These are phyloP conservation scores for Bjerkandera adusta DNA, from an alignment of 1,284 basidiomycete genomes.

Conservation along the genomic window DNA sequence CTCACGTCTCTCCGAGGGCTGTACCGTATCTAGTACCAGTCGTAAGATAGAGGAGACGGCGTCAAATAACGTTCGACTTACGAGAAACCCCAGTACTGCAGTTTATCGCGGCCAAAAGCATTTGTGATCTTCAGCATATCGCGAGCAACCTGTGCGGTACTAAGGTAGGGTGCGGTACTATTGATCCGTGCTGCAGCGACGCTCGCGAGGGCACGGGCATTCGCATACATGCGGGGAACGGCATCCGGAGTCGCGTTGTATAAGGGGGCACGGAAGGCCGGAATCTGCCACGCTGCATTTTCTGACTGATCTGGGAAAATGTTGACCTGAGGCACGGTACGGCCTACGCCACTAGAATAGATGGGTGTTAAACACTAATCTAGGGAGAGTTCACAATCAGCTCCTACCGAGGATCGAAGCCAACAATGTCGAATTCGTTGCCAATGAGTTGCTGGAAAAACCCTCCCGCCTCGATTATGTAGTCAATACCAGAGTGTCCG, in stretches of 20 bases:
- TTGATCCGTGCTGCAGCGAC: not conserved
- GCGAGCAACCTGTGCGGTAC: constrained; percentile 17
- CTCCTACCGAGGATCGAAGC: constrained; percentile 33
- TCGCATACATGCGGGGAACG: not conserved
- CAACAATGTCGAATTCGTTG: constrained; percentile 31
- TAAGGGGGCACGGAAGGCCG: not conserved
- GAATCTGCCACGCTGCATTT: constrained; percentile 5
- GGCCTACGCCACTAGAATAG: constrained; percentile 7
- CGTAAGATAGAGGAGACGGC: not conserved
- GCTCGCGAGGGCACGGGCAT: not conserved
- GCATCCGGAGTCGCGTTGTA: constrained; percentile 1
- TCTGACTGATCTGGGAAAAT: constrained; percentile 5
- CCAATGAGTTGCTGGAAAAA: constrained; percentile 19
- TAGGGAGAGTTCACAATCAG: too few species aligned
- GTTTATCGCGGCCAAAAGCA: constrained; percentile 24
- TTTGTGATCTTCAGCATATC: constrained; percentile 28
- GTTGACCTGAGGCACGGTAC: not conserved
- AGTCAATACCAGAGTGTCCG: constrained; percentile 29
- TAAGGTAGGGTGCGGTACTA: not conserved
- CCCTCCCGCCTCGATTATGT: not conserved
- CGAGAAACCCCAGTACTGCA: constrained; percentile 31
- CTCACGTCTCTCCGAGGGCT: constrained; percentile 23
- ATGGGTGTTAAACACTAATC: not conserved
- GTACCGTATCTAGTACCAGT: constrained; percentile 23
- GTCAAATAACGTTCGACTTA: constrained; percentile 6